Conservation (phyloP, 164 flowering plant genomes). For the Stephania yunnanensis region DNA sequence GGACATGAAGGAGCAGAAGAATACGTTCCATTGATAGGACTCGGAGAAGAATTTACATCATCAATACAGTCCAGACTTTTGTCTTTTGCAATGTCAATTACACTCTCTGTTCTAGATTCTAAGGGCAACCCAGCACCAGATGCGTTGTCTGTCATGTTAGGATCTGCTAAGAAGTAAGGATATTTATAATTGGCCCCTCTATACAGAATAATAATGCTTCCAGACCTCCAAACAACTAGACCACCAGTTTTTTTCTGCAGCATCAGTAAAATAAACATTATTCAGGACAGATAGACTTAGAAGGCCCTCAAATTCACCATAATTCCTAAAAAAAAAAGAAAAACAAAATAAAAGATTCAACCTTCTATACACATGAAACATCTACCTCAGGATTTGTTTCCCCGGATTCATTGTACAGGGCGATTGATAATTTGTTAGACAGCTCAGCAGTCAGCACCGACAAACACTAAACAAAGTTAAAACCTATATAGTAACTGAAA, state of each 20-base stretch:
- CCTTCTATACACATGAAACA: background rate
- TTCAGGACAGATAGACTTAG: slow-evolving; percentile 1
- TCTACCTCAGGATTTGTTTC: background rate
- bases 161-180: slow-evolving; percentile 64
- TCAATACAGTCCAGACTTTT: slow-evolving; percentile 17
- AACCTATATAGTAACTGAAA: background rate
- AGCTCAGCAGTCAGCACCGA: background rate
- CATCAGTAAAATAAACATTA: slow-evolving; percentile 15
- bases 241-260: slow-evolving; percentile 92
- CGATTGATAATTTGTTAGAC: too few relatives aligned
- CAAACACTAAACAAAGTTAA: background rate
- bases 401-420: background rate
- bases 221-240: slow-evolving; percentile 89
- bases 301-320: background rate
- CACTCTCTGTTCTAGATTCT: slow-evolving; percentile 16
- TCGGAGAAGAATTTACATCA: slow-evolving; percentile 22
- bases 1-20: slow-evolving; percentile 17
- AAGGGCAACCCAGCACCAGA: slow-evolving; percentile 13
- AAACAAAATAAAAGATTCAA: background rate
- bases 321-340: background rate
- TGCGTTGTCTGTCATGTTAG: slow-evolving; percentile 19
- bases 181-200: slow-evolving; percentile 76
- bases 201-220: slow-evolving; percentile 74
- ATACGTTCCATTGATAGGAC: slow-evolving; percentile 9
- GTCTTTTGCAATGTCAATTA: slow-evolving; percentile 14